phyloP scores from a whole-genome alignment of 2,329 filamentous ascomycete genomes.

The Claviceps capensis region DNA sequence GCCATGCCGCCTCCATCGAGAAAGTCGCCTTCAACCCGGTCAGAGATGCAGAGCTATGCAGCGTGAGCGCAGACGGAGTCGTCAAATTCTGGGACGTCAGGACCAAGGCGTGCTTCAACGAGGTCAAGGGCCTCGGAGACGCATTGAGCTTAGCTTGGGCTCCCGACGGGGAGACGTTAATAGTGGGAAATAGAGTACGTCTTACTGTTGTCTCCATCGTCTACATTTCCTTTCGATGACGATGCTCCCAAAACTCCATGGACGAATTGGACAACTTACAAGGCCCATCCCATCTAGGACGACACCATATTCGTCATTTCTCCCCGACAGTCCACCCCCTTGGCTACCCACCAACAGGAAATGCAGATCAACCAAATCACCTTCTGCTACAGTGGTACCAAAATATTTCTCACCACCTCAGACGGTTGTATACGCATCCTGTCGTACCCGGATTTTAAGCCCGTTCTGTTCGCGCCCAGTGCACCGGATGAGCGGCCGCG shows the following conservation, averaged over 20 bases:
- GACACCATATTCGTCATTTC: conserved; percentile 51
- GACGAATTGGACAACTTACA: not conserved
- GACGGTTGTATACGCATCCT: conserved; percentile 60
- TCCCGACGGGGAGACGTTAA: conserved; percentile 53
- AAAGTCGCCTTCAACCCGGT: conserved; percentile 67
- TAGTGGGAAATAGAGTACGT: conserved; percentile 59
- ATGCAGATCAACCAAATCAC: conserved; percentile 58
- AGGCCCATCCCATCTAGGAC: conserved; percentile 26
- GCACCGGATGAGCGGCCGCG: conserved; percentile 17
- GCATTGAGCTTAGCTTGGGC: conserved; percentile 62
- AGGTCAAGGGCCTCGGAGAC: conserved; percentile 51
- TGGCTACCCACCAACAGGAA: conserved; percentile 46
- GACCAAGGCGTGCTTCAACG: conserved; percentile 55
- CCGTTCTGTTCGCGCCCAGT: conserved; percentile 35
- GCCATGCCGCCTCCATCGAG: conserved; percentile 52
- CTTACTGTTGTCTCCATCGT: not conserved
- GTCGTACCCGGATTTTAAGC: conserved; percentile 50
- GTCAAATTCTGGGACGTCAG: conserved; percentile 72
- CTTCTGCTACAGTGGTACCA: conserved; percentile 60
- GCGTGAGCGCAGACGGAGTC: conserved; percentile 58
- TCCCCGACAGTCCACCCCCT: conserved; percentile 39
- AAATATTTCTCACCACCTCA: conserved; percentile 56
- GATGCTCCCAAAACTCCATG: not conserved
- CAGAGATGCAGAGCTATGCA: conserved; percentile 65
- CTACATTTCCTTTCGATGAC: not conserved